Conservation (phyloP, 805 yeast species). For the Maudiozyma turicensis region DNA sequence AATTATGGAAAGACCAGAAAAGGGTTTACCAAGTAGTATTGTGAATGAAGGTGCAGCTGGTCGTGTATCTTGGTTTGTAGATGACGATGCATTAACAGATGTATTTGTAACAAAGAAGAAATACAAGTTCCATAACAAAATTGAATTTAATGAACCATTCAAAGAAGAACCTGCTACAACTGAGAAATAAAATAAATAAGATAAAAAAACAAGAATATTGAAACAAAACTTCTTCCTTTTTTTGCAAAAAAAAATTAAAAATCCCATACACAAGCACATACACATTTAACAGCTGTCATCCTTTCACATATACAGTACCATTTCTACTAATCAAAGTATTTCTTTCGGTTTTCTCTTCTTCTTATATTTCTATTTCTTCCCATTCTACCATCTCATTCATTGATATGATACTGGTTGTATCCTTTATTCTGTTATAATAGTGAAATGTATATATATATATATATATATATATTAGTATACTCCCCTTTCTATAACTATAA, state of each 20-base stretch:
- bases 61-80: conserved; percentile 94
- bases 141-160: conserved; percentile 5
- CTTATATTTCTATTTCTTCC: too few relatives aligned
- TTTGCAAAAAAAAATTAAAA: neutral
- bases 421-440: too few relatives aligned
- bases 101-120: conserved; percentile 38
- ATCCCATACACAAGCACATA: too few relatives aligned
- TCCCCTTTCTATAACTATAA: too few relatives aligned
- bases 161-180: neutral
- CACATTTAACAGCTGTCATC: neutral
- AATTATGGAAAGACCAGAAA: conserved; percentile 94
- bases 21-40: conserved; percentile 86
- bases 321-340: too few relatives aligned
- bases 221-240: neutral
- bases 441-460: too few relatives aligned
- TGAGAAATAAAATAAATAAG: neutral
- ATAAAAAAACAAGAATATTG: neutral
- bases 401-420: too few relatives aligned
- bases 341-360: too few relatives aligned
- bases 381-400: too few relatives aligned
- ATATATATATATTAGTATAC: too few relatives aligned
- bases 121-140: conserved; percentile 17
- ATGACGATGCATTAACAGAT: conserved; percentile 81
- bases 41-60: conserved; percentile 97
- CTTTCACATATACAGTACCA: neutral